Base-by-base conservation (phyloP, 495 filamentous ascomycete genomes). In the Parathielavia hyrcaniae region DNA sequence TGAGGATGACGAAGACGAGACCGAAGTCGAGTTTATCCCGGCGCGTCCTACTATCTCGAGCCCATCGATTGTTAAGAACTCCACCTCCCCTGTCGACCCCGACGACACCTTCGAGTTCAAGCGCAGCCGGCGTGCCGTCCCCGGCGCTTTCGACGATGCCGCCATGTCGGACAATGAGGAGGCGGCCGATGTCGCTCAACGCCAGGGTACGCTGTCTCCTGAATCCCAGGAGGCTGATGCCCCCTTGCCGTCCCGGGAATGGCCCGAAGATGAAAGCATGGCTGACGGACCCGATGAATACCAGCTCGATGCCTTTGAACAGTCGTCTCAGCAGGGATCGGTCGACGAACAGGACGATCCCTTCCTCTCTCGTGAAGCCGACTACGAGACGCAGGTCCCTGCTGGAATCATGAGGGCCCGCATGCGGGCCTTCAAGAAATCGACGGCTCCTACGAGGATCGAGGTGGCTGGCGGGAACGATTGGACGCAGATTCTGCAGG, bases 401-500 rank as follows among this genome's bases (percentile, higher is more conserved):
- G 79, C 75, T 34, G 79, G 77, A 62, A 74, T 81, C 50, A 69
- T 81, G 69, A 71, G 79, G 63, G 79, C 79, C 43, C 66, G 78
- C 57, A 75, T 81, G 77, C 74, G 79, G 57, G 78, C 78, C n/a
- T 65, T 75, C 61, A 80, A 81, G 61, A 75, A 73, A 50, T 76
- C 75, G 13, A 80, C 75, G 57, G 85, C 84, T 4, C 85, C 86
- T 14, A 68, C 76, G 23, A 86, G 83, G 66, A 75, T 79, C 55
- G 79, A 81, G 62, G 81, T 75, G 71, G 71, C 78, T 60, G 64
- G 76, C 67, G 68, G 81, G 64, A 75, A 79, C 43, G 88, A 95
- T 65, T 98, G 93, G 93, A 85, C 89, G 41, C 85, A 92, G 64
- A 91, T 95, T 67, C 76, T 98, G 58, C 89, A 89, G 71, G 88